phyloP scores from a whole-genome alignment of 2,329 filamentous ascomycete genomes.

The Diaporthe australafricana region DNA sequence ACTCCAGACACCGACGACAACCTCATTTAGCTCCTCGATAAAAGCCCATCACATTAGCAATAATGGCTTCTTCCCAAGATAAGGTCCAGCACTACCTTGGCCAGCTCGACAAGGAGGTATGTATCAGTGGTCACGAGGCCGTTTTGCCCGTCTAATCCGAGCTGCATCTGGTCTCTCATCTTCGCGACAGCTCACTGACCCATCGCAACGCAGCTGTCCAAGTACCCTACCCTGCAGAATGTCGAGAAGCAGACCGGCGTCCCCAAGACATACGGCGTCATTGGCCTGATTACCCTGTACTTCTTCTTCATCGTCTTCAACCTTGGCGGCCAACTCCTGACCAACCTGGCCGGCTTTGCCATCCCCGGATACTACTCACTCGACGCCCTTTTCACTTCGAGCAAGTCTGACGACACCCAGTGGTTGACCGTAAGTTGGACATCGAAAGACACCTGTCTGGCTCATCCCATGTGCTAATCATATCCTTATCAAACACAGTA shows the following conservation, averaged over 20 bases:
- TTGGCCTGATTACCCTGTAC: constrained; percentile 82
- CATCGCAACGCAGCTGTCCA: constrained; percentile 73
- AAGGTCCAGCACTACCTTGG: constrained; percentile 81
- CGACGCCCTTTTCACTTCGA: constrained; percentile 77
- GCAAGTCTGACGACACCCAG: constrained; percentile 84
- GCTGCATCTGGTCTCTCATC: constrained; percentile 16
- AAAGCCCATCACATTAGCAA: constrained; percentile 45
- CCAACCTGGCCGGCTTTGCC: constrained; percentile 86
- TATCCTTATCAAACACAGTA: constrained; percentile 63
- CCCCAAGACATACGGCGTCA: constrained; percentile 86
- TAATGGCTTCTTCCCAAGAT: constrained; percentile 80
- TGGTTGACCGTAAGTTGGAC: constrained; percentile 73
- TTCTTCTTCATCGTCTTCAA: constrained; percentile 95
- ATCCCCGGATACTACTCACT: constrained; percentile 89
- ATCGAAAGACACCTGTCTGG: background rate
- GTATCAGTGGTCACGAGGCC: constrained; percentile 42
- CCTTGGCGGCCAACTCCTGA: constrained; percentile 87
- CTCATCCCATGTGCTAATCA: constrained; percentile 47
- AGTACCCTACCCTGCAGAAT: constrained; percentile 86
- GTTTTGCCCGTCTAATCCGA: constrained; percentile 17
- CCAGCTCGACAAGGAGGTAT: constrained; percentile 85
- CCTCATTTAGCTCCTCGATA: constrained; percentile 37
- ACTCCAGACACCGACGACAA: constrained; percentile 34
- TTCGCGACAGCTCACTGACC: constrained; percentile 22
- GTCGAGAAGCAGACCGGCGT: constrained; percentile 86